Percentiles rank a stretch among this genome's conserved stretches.
phyloP scores from a whole-genome alignment of 2,329 filamentous ascomycete species.

The Grosmannia serpens region DNA sequence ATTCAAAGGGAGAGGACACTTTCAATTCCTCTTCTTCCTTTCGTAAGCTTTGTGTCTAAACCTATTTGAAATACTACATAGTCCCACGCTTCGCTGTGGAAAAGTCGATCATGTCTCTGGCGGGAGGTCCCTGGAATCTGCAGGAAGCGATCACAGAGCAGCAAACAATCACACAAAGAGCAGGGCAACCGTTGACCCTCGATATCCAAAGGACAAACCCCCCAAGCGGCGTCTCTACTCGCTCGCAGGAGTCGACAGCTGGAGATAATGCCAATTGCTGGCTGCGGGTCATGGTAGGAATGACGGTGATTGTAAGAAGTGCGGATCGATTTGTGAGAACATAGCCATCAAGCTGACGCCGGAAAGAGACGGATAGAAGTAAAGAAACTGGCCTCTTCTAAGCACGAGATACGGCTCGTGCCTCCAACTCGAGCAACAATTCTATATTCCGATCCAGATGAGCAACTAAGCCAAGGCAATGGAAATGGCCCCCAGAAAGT shows the following conservation, averaged over 20 bases:
- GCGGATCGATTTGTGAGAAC: not conserved
- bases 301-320: not conserved
- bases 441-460: slow-evolving; percentile 4
- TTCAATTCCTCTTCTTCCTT: not conserved
- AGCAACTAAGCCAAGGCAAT: not conserved
- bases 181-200: not conserved
- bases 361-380: not conserved
- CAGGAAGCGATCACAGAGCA: slow-evolving; percentile 12
- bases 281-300: not conserved
- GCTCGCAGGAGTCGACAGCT: not conserved
- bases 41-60: not conserved
- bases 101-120: not conserved
- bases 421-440: slow-evolving; percentile 10
- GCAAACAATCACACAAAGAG: not conserved
- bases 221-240: not conserved
- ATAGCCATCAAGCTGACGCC: not conserved
- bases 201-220: not conserved
- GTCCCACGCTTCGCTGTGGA: not conserved
- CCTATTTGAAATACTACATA: not conserved
- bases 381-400: not conserved
- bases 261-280: not conserved
- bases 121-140: slow-evolving; percentile 7
- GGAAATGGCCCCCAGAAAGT: not conserved
- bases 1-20: not conserved
- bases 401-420: slow-evolving; percentile 9